Evolutionary conservation across 2,329 filamentous ascomycete species (phyloP), one percentile per base, ranked within the genome.

Genomic region (Fusarium anguioides): DNA sequence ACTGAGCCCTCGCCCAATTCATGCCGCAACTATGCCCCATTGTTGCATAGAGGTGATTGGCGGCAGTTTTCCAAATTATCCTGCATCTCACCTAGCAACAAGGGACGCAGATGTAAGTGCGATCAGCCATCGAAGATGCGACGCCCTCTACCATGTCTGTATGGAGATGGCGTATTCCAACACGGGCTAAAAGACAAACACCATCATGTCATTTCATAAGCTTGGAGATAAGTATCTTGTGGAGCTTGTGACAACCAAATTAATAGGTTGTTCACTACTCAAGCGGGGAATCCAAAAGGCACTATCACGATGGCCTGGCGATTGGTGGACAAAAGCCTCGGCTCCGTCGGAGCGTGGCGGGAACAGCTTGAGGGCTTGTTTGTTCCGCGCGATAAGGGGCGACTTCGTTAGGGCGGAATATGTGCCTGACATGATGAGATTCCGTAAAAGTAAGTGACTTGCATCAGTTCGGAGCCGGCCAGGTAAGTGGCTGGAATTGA

Each of bases 271-370:
- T 60, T 42, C 37, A 61, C 49, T 51, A 64, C 42, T 21, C 41
- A 67, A 71, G 67, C 62, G 70, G 67, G 71, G 69, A 50, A 61
- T 69, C 44, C 33, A 66, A 39, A 60, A 62, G 60, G 47, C 39
- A 61, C 60, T 53, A 57, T 52, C 36, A 47, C 31, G 60, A 56
- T 62, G 33, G 50, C 54, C 49, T 36, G 36, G 66, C 67, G 68
- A 60, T 73, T 68, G 69, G 68, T 70, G 56, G 66, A 50, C 49
- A 63, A 68, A 51, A 61, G 54, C 67, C 68, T 72, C 69, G 71
- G 69, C 71, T 72, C 69, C 71, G 71, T 72, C 64, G 67, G 69
- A 64, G 69, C 60, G 71, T 73, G 71, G 71, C 71, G 71, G 71
- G 71, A 73, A 71, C 55, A 59, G 59, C 67, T 51, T 40, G 69